Conservation (phyloP, 2,329 filamentous ascomycete species). For the Malbranchea cinnamomea region DNA sequence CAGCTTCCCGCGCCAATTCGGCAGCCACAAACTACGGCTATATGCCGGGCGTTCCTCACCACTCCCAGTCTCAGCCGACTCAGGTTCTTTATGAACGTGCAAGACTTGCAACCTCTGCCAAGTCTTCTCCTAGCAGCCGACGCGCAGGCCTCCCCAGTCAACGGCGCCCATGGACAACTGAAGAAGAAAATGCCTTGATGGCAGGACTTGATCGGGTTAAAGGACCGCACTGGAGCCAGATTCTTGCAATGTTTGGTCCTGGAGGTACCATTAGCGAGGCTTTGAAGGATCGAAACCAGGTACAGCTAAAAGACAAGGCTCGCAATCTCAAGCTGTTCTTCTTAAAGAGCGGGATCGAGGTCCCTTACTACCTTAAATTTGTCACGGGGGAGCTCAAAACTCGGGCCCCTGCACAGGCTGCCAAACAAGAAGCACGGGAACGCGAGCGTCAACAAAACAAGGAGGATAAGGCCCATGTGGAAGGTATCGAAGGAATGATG, state of each 20-base stretch:
- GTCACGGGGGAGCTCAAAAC: conserved; percentile 87
- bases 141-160: conserved; percentile 39
- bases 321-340: conserved; percentile 84
- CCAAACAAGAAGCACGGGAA: conserved; percentile 35
- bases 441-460: conserved; percentile 31
- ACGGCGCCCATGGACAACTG: conserved; percentile 70
- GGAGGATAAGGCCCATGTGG: conserved; percentile 33
- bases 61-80: conserved; percentile 35
- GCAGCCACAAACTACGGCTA: conserved; percentile 27
- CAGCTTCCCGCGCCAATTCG: conserved; percentile 17
- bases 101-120: conserved; percentile 39
- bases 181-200: conserved; percentile 84
- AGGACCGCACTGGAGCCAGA: conserved; percentile 87
- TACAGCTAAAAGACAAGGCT: conserved; percentile 85
- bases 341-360: conserved; percentile 78
- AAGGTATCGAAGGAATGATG: conserved; percentile 34
- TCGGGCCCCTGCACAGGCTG: conserved; percentile 50
- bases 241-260: conserved; percentile 66
- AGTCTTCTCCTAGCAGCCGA: conserved; percentile 38
- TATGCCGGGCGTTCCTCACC: conserved; percentile 31
- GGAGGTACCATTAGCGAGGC: conserved; percentile 69
- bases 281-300: conserved; percentile 75
- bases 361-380: conserved; percentile 72
- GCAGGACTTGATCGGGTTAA: conserved; percentile 76
- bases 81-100: conserved; percentile 44